Percentiles rank a stretch among this genome's conserved stretches.
Conservation (phyloP, 805 yeast genomes). For the Kodamaea leandrae region DNA sequence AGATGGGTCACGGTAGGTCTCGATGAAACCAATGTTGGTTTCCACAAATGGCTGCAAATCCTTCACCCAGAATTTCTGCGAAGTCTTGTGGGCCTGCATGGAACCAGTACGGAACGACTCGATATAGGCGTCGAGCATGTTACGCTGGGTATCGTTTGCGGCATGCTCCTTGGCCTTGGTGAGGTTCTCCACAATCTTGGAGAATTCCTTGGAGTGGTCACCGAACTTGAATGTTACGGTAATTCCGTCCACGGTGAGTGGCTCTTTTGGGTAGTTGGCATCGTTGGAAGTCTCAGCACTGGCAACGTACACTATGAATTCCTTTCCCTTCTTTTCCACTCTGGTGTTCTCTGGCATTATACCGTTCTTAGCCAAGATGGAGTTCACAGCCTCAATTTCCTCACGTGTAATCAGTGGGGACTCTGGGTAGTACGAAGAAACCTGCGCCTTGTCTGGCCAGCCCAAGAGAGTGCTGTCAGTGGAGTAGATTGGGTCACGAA, state of each 20-base stretch:
- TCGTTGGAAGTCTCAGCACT: slow-evolving; percentile 52
- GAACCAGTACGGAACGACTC: slow-evolving; percentile 78
- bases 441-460: slow-evolving; percentile 73
- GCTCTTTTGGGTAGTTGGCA: slow-evolving; percentile 50
- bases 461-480: slow-evolving; percentile 60
- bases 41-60: slow-evolving; percentile 71
- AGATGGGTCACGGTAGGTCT: slow-evolving; percentile 88
- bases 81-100: slow-evolving; percentile 77
- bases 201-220: slow-evolving; percentile 70
- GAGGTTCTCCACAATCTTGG: slow-evolving; percentile 53
- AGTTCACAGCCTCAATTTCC: slow-evolving; percentile 67
- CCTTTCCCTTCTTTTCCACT: slow-evolving; percentile 52
- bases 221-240: slow-evolving; percentile 63
- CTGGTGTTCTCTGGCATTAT: slow-evolving; percentile 81
- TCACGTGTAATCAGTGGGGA: slow-evolving; percentile 43
- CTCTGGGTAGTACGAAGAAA: slow-evolving; percentile 68
- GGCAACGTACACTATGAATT: slow-evolving; percentile 66
- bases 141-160: slow-evolving; percentile 69
- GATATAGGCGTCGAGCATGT: slow-evolving; percentile 65
- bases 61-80: slow-evolving; percentile 85
- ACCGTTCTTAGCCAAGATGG: slow-evolving; percentile 58
- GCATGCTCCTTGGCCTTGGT: slow-evolving; percentile 56
- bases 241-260: slow-evolving; percentile 38
- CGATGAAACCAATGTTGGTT: slow-evolving; percentile 86
- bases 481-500: slow-evolving; percentile 50